A percentile compares a stretch with the other conserved stretches of the same genome.
These are phyloP conservation scores for Hymenoscyphus occultus DNA, from an alignment of 2,329 filamentous ascomycete species.

Conservation along the genomic window DNA sequence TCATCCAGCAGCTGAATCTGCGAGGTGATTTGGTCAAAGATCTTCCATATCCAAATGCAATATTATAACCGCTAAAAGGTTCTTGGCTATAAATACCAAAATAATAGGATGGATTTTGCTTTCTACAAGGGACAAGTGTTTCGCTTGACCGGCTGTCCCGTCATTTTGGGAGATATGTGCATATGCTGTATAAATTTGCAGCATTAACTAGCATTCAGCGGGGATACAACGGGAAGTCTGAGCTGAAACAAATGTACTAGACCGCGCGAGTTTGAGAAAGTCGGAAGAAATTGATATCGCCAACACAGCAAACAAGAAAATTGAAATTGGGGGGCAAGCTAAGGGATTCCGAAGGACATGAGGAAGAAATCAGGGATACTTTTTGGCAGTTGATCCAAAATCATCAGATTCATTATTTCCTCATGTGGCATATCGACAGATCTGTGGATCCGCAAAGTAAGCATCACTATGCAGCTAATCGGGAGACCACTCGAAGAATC, in stretches of 20 bases:
- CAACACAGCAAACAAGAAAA: background rate
- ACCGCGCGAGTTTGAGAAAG: background rate
- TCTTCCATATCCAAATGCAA: background rate
- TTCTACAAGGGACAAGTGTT: background rate
- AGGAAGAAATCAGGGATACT: background rate
- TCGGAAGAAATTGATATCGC: background rate
- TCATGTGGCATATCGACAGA: background rate
- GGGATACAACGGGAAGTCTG: background rate
- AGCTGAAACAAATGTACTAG: background rate
- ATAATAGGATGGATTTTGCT: background rate
- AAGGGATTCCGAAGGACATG: background rate
- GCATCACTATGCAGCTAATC: background rate
- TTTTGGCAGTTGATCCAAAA: background rate
- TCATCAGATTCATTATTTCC: background rate
- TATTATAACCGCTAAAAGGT: background rate
- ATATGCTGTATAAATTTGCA: background rate
- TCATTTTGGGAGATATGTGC: background rate
- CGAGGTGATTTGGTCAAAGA: constrained; percentile 3
- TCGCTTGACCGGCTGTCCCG: background rate
- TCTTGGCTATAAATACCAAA: background rate
- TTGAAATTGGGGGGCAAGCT: background rate
- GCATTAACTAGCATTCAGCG: background rate
- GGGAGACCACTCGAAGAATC: background rate
- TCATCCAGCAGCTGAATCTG: background rate
- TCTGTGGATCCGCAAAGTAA: background rate